phyloP scores from a whole-genome alignment of 176 grass and related monocot genomes.

The Secale cereale region DNA sequence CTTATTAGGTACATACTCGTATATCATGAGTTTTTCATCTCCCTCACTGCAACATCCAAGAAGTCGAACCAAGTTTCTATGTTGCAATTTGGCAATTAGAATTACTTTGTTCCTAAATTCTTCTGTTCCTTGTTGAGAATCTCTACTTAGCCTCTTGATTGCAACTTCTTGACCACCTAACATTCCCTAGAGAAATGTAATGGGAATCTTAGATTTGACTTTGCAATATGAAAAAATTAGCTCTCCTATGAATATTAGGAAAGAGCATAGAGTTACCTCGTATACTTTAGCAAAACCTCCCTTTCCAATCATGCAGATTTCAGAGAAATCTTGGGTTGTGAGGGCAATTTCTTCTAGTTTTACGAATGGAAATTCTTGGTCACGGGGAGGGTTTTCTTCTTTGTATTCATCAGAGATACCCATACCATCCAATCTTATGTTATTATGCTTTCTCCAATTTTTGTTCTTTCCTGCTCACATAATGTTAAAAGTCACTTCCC shows the following conservation, averaged over 20 bases:
- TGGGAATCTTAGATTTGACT: neutral
- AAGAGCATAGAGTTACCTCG: constrained; percentile 10
- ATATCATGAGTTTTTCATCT: constrained; percentile 5
- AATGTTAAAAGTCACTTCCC: neutral
- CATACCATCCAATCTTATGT: neutral
- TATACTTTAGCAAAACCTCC: constrained; percentile 36
- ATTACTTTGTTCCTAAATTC: too few species aligned
- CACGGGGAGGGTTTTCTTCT: neutral
- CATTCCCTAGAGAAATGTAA: too few species aligned
- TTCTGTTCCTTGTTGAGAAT: too few species aligned
- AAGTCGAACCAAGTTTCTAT: constrained; percentile 18
- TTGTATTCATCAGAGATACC: neutral
- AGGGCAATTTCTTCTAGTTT: constrained; percentile 3
- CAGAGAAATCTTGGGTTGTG: constrained; percentile 20
- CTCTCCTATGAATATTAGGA: neutral
- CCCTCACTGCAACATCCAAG: neutral
- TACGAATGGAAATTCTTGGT: constrained; percentile 1
- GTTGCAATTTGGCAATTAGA: constrained; percentile 31
- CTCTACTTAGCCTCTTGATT: too few species aligned
- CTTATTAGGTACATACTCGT: too few species aligned
- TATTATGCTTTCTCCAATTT: neutral
- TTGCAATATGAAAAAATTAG: neutral
- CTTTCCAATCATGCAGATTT: constrained; percentile 4
- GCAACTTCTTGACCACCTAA: too few species aligned
- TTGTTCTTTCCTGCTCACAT: neutral